Conservation (phyloP, 139 green algal species). For the Gonium pectorale region DNA sequence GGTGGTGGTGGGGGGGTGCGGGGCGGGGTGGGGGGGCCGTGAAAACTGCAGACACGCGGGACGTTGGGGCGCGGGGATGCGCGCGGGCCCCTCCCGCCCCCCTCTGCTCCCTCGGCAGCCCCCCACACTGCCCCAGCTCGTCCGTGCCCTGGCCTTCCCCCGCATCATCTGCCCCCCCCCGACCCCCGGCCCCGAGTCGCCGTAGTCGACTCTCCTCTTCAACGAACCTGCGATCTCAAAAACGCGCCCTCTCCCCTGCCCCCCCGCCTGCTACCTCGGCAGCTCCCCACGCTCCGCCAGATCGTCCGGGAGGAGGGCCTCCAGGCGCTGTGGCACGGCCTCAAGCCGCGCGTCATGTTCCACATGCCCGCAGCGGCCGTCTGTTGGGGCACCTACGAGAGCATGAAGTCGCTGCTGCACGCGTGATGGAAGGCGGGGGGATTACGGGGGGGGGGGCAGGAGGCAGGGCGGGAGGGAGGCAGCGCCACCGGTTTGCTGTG, state of each 20-base stretch:
- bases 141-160: background rate
- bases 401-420: conserved; percentile 81
- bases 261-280: background rate
- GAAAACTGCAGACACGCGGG: too few relatives aligned
- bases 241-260: background rate
- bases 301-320: conserved; percentile 89
- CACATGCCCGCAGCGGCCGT: conserved; percentile 94
- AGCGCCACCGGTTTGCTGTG: too few relatives aligned
- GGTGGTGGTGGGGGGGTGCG: background rate
- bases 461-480: too few relatives aligned
- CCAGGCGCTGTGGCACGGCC: conserved; percentile 80
- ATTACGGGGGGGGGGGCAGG: too few relatives aligned
- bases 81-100: background rate
- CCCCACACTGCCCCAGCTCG: background rate
- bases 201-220: too few relatives aligned
- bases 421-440: too few relatives aligned
- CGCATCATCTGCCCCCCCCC: background rate
- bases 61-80: background rate
- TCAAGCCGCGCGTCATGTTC: conserved; percentile 93
- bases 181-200: background rate
- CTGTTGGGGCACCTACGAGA: conserved; percentile 96
- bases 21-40: background rate
- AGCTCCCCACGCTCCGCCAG: conserved; percentile 72
- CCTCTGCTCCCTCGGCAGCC: background rate
- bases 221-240: too few relatives aligned